phyloP scores from a whole-genome alignment of 768 basidiomycete genomes.

The Strobilomyces dryophilus region DNA sequence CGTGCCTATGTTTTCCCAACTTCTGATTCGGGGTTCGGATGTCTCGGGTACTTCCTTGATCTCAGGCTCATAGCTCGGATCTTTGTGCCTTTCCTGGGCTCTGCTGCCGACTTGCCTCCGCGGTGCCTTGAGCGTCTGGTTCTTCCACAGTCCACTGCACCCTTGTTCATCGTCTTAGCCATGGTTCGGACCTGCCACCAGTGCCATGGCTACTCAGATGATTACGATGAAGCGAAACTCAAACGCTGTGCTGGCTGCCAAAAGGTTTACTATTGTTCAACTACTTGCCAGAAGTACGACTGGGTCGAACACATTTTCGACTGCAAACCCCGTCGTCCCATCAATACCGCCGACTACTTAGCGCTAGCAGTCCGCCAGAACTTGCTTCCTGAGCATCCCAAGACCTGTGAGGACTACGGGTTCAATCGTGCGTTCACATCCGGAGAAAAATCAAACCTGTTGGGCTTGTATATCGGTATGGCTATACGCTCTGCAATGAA shows the following conservation, averaged over 20 bases:
- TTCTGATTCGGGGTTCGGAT: neutral
- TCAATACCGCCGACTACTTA: conserved; percentile 2
- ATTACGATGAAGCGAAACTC: neutral
- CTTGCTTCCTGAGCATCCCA: neutral
- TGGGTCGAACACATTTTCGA: conserved; percentile 1
- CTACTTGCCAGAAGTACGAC: neutral
- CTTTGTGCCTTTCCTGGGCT: too few species aligned
- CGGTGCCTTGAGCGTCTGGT: too few species aligned
- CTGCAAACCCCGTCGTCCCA: conserved; percentile 1
- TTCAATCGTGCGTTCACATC: neutral
- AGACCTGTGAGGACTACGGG: neutral
- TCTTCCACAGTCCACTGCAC: neutral
- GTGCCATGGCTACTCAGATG: neutral
- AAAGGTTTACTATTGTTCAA: neutral
- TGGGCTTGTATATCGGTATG: conserved; percentile 2
- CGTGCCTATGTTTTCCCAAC: neutral
- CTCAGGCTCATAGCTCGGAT: too few species aligned
- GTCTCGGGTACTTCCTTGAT: too few species aligned
- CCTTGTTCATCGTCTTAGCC: neutral
- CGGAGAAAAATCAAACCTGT: neutral
- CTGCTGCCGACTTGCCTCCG: too few species aligned
- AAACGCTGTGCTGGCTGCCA: neutral
- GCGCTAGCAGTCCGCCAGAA: neutral
- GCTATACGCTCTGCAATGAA: neutral
- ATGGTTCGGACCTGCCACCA: neutral